Conservation (phyloP, 2,329 filamentous ascomycete genomes). For the Sporothrix luriei region DNA sequence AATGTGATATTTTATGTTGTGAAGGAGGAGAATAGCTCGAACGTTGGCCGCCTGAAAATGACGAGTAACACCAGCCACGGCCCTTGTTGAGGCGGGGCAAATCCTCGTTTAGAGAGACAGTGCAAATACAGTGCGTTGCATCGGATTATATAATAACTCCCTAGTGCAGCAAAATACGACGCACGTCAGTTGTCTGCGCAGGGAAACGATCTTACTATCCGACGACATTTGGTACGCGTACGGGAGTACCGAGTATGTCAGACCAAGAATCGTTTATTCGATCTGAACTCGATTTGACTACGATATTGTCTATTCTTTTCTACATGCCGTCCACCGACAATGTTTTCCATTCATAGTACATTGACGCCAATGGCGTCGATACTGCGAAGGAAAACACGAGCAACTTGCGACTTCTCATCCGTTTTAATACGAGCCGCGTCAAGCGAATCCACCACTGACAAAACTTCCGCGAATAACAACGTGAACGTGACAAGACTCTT, state of each 20-base stretch:
- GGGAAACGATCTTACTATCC: too few relatives aligned
- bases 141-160: background rate
- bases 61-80: background rate
- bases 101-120: background rate
- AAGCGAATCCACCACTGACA: background rate
- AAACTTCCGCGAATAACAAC: background rate
- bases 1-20: background rate
- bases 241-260: background rate
- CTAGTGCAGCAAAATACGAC: background rate
- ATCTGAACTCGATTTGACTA: background rate
- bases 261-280: background rate
- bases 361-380: background rate
- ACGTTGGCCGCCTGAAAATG: constrained; percentile 6
- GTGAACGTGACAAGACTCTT: constrained; percentile 30
- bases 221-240: background rate
- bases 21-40: background rate
- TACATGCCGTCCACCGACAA: background rate
- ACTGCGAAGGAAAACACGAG: background rate
- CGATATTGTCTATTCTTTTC: background rate
- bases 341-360: background rate
- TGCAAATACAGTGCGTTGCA: background rate
- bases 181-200: too few relatives aligned
- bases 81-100: constrained; percentile 2
- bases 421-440: background rate
- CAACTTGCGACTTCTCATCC: background rate